A percentile compares a stretch with the other conserved stretches of the same genome.
phyloP scores from a whole-genome alignment of 2,329 filamentous ascomycete species.

The Pseudocercospora eumusae region DNA sequence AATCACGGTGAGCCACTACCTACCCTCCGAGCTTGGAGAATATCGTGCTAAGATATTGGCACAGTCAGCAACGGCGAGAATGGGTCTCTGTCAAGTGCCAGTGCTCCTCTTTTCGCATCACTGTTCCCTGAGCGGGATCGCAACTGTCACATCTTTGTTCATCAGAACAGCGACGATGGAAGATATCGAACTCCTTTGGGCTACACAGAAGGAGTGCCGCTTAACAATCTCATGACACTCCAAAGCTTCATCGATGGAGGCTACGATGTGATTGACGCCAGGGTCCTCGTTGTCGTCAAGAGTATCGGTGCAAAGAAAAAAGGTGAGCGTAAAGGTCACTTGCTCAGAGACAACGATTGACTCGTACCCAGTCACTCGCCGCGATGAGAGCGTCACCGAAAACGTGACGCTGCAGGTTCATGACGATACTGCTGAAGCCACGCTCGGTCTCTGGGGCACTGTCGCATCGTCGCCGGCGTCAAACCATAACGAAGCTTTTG shows the following conservation, averaged over 20 bases:
- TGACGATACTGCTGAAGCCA: constrained; percentile 58
- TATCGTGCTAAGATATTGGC: background rate
- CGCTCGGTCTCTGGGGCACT: constrained; percentile 59
- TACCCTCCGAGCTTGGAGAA: background rate
- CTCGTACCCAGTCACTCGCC: constrained; percentile 47
- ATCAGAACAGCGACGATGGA: constrained; percentile 51
- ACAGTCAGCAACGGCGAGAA: constrained; percentile 52
- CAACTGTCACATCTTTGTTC: constrained; percentile 56
- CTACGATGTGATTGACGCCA: constrained; percentile 54
- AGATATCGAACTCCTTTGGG: constrained; percentile 52
- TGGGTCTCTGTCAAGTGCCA: constrained; percentile 44
- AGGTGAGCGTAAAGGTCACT: constrained; percentile 34
- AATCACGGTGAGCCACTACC: constrained; percentile 45
- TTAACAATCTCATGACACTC: constrained; percentile 59
- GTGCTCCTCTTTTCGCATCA: constrained; percentile 55
- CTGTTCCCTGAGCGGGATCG: constrained; percentile 60
- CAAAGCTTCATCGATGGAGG: constrained; percentile 57
- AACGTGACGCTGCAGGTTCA: constrained; percentile 57
- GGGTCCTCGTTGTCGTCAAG: constrained; percentile 60
- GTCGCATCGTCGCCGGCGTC: constrained; percentile 41
- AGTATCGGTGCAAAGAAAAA: constrained; percentile 57
- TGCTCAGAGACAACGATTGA: constrained; percentile 9
- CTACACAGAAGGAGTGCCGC: constrained; percentile 40
- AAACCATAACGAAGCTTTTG: background rate
- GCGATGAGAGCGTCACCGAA: constrained; percentile 48